Conservation (phyloP, 2,329 filamentous ascomycete genomes). For the Fusarium poae region DNA sequence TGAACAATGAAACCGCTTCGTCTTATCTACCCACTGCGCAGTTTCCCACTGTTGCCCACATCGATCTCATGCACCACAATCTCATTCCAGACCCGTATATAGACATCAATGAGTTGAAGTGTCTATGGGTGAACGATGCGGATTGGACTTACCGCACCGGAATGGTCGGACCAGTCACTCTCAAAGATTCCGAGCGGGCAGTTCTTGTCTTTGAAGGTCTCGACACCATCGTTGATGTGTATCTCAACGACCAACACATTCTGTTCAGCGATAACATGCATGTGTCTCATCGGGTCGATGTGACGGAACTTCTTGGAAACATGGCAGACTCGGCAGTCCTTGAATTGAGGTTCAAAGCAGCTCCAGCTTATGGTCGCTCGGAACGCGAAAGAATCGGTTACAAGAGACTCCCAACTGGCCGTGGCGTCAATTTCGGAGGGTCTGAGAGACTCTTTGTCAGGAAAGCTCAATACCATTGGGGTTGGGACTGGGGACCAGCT, state of each 20-base stretch:
- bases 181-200: neutral
- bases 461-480: conserved; percentile 23
- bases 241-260: neutral
- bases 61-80: neutral
- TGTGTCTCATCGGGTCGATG: rapidly evolving
- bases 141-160: conserved; percentile 5
- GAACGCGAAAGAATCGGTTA: conserved; percentile 4
- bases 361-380: conserved; percentile 3
- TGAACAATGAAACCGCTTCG: neutral
- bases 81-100: conserved; percentile 8
- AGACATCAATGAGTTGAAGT: conserved; percentile 11
- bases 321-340: rapidly evolving
- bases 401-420: neutral
- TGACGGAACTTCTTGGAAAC: rapidly evolving
- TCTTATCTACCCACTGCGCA: neutral
- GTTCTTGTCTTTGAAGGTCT: conserved; percentile 7
- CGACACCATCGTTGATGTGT: conserved; percentile 4
- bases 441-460: conserved; percentile 5
- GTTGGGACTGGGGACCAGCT: conserved; percentile 20
- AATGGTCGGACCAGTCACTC: rapidly evolving
- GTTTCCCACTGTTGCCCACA: conserved; percentile 9
- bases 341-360: conserved; percentile 1
- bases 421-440: conserved; percentile 5
- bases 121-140: conserved; percentile 16
- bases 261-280: conserved; percentile 19